Evolutionary conservation across 805 yeast species (phyloP), one percentile per base, ranked within the genome.

Genomic region (Yarrowia sp.): DNA sequence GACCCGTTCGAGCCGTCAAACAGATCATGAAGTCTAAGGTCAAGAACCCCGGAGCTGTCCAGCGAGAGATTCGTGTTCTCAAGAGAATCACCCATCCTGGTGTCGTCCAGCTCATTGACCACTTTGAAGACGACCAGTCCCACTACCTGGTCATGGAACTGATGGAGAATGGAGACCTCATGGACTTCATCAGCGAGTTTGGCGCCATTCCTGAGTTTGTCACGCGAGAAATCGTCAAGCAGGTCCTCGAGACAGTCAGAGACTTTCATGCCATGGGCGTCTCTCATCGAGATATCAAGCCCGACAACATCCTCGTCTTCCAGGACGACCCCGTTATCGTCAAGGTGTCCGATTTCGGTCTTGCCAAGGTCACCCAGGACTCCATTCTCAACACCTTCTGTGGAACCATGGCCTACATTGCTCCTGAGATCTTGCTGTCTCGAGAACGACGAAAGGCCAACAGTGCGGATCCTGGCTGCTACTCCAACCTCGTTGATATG

Each of bases 271-370:
- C 85, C 2, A 80, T 88, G 75, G 98, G 97, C 1, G 93, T 95
- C 34, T 89, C 96, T n/a, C 99, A 95, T 76, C 83, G 99, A 69
- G 99, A 95, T 78, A 80, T 95, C 72, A 95, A 95, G 76, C 99
- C 99, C 0, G 99, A 95, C 76, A 95, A 95, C 77, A 91, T 95
- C 13, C 80, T 95, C 68, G 92, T 95, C 68, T 92, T 91, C 73
- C 90, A 87, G 74, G 96, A 92, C 74, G 95, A 91, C 74, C 98
- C 98, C 0, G 95, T 93, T 5, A 76, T 86, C 17, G 88, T 95
- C n/a, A 95, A 95, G 75, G 90, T 95, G 46, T 91, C 98, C 3
- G 99, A 95, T 79, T 95, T 95, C 79, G 99, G 99, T 0, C 81
- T 95, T 53, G 99, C 99, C 0, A 95, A 95, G 77, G 87, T 92